Evolutionary conservation across 768 basidiomycete species (phyloP), one percentile per base, ranked within the genome.

Genomic region (Hypsizygus marmoreus): DNA sequence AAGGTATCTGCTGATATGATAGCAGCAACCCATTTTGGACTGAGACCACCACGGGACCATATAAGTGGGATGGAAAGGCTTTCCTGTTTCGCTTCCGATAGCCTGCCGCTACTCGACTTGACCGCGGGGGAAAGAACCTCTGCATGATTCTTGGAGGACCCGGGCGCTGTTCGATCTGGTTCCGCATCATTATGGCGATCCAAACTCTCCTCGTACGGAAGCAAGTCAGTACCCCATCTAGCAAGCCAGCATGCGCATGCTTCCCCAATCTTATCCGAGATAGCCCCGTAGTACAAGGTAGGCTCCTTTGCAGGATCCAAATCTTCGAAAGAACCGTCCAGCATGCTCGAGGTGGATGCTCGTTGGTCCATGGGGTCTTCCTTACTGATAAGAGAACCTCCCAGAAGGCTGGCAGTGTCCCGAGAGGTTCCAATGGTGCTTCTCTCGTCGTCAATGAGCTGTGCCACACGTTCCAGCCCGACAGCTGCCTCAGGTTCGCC

Each of bases 221-320:
- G 74, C 51, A 95, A 74, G 59, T 97, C 93, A 10, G 68, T 61
- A 0, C 84, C 90, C 94, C 94, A 97, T 33, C 90, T 74, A 1
- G 84, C 77, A 13, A 97, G 72, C 92, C 93, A 97, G 63, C 88
- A 91, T 2, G 80, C 79, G 54, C 86, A 86, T 0, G 91, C 86
- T 65, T 95, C 92, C 10, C 94, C 94, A 45, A 97, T 90, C 69
- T 91, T 95, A 66, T 92, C 82, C 0, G 88, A 88, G 8, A 93
- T 74, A n/a, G 81, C 75, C n/a, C 93, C 94, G 57, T 97, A 95
- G 59, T 83, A 77, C 55, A 83, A 88, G 26, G 69, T 69, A 2
- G 76, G 73, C 11, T 60, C 60, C 53, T 22, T 59, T 16, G 40
- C 44, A 4, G 40, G 40, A 36, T 57, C 53, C 23, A 56, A 61